Evolutionary conservation across 2,329 filamentous ascomycete species (phyloP).

Genomic region (Cercospora brassicicola): DNA sequence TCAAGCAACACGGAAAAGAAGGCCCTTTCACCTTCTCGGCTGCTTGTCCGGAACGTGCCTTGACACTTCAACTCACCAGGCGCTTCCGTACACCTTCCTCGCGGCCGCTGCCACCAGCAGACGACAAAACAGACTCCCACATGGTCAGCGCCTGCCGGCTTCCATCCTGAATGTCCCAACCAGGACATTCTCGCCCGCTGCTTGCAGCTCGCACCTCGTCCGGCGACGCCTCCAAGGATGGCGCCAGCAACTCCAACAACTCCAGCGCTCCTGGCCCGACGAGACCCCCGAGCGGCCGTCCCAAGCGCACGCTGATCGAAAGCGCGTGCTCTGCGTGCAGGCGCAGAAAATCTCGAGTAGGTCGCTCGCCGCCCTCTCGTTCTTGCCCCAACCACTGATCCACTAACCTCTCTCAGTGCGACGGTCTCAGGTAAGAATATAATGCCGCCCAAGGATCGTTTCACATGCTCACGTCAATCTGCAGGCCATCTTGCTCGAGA

Average conservation of each 20-base stretch:
- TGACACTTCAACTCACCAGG: background rate
- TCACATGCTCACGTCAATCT: constrained; percentile 10
- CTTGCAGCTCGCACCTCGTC: constrained; percentile 27
- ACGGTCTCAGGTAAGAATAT: constrained; percentile 30
- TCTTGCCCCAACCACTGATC: constrained; percentile 12
- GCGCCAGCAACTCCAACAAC: constrained; percentile 4
- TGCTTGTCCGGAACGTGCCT: constrained; percentile 5
- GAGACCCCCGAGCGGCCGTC: constrained; percentile 21
- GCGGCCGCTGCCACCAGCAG: background rate
- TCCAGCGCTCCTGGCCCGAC: constrained; percentile 19
- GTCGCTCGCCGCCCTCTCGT: constrained; percentile 10
- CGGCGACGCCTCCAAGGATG: constrained; percentile 26
- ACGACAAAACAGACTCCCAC: background rate
- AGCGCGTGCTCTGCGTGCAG: constrained; percentile 36
- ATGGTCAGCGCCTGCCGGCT: constrained; percentile 12
- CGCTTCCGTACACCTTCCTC: background rate
- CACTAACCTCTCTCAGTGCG: constrained; percentile 23
- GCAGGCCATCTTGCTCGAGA: constrained; percentile 35
- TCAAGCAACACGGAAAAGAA: background rate
- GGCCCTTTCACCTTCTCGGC: constrained; percentile 3
- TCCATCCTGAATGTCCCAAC: constrained; percentile 26
- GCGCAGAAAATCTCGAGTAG: constrained; percentile 32
- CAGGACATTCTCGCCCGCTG: constrained; percentile 25
- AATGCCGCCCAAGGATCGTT: background rate
- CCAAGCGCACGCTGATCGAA: constrained; percentile 34